These are phyloP conservation scores for Tuber calosporum DNA, from an alignment of 495 filamentous ascomycete genomes.

Conservation along the genomic window DNA sequence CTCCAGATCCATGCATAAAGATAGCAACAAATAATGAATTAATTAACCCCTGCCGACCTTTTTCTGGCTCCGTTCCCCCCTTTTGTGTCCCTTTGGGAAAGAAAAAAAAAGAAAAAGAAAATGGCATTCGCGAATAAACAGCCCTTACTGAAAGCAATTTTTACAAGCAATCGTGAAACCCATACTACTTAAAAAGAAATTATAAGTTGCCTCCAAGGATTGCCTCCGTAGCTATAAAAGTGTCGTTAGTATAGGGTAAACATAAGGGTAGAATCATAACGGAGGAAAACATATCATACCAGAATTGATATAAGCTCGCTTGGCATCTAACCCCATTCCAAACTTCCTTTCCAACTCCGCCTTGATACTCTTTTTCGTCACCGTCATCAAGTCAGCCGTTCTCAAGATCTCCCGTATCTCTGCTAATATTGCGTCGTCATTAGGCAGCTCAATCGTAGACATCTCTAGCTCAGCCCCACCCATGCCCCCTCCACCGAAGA, in stretches of 20 bases:
- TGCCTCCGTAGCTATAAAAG: slow-evolving; percentile 60
- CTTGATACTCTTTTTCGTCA: slow-evolving; percentile 98
- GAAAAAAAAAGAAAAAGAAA: slow-evolving; percentile 13
- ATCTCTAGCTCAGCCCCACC: slow-evolving; percentile 59
- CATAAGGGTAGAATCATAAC: background rate
- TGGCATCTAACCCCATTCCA: slow-evolving; percentile 68
- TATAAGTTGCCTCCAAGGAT: slow-evolving; percentile 64
- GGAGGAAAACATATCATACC: slow-evolving; percentile 65
- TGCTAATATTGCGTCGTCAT: slow-evolving; percentile 79
- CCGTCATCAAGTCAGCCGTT: slow-evolving; percentile 89
- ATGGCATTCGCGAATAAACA: slow-evolving; percentile 7
- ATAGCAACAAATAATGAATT: slow-evolving; percentile 35
- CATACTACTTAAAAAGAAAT: slow-evolving; percentile 9
- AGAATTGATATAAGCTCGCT: slow-evolving; percentile 85
- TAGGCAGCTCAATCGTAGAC: slow-evolving; percentile 61
- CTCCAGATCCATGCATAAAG: slow-evolving; percentile 42
- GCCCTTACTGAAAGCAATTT: slow-evolving; percentile 8
- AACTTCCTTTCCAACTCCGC: slow-evolving; percentile 84
- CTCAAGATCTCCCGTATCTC: slow-evolving; percentile 91
- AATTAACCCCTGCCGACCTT: slow-evolving; percentile 25
- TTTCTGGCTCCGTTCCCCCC: slow-evolving; percentile 10
- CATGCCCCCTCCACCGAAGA: slow-evolving; percentile 43
- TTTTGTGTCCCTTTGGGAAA: slow-evolving; percentile 5
- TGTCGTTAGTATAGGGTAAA: slow-evolving; percentile 43
- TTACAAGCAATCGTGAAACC: background rate